A percentile compares a stretch with the other conserved stretches of the same genome.
Conservation (phyloP, 2,329 filamentous ascomycete species). For the Xylaria sp. region DNA sequence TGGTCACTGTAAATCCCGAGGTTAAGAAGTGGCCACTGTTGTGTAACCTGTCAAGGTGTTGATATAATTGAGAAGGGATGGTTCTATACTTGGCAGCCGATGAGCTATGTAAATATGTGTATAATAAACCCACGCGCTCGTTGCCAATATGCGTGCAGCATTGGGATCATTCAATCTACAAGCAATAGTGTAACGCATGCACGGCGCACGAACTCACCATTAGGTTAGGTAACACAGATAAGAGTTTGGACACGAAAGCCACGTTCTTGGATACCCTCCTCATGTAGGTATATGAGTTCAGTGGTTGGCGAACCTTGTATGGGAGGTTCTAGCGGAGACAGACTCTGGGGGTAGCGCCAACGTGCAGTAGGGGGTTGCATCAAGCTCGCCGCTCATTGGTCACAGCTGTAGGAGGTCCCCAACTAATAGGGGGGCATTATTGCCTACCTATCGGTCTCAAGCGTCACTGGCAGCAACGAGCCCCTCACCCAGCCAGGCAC, state of each 20-base stretch:
- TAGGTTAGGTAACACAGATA: not conserved
- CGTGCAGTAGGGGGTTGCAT: slow-evolving; percentile 18
- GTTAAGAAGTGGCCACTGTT: not conserved
- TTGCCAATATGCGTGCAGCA: slow-evolving; percentile 5
- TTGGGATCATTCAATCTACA: slow-evolving; percentile 18
- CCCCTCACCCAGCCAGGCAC: slow-evolving; percentile 44
- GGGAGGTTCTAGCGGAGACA: slow-evolving; percentile 5
- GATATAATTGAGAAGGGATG: slow-evolving; percentile 15
- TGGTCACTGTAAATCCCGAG: not conserved
- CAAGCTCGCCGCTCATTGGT: slow-evolving; percentile 36
- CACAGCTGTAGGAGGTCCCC: slow-evolving; percentile 41
- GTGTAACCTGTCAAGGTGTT: slow-evolving; percentile 11
- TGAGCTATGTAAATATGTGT: slow-evolving; percentile 39
- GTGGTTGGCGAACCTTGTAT: not conserved
- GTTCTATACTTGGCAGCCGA: not conserved
- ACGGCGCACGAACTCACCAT: not conserved
- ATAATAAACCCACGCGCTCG: slow-evolving; percentile 23
- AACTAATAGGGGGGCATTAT: slow-evolving; percentile 34
- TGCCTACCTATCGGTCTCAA: slow-evolving; percentile 36
- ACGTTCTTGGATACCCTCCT: not conserved
- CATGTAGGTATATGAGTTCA: not conserved
- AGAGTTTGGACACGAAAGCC: not conserved
- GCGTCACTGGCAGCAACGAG: slow-evolving; percentile 45
- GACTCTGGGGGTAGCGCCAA: slow-evolving; percentile 24
- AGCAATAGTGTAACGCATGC: not conserved